These are phyloP conservation scores for Ceratobasidium sp. DNA, from an alignment of 1,284 basidiomycete species.

Conservation along the genomic window DNA sequence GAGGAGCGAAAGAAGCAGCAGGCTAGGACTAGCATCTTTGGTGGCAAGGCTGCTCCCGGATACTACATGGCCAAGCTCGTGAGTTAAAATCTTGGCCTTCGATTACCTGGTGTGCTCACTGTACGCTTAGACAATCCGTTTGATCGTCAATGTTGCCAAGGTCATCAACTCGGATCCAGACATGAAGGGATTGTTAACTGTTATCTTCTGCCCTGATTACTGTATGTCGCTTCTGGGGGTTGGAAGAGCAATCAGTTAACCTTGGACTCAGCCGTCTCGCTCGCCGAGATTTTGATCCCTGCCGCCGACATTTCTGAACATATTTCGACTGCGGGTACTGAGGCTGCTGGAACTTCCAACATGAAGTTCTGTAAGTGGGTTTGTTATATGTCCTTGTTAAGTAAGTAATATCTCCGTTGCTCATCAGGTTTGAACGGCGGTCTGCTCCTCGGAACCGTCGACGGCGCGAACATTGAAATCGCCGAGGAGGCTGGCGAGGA, in stretches of 20 bases:
- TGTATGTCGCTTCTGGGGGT: conserved; percentile 56
- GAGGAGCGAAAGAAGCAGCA: conserved; percentile 80
- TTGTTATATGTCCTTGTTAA: too few species aligned
- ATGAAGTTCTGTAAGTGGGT: conserved; percentile 69
- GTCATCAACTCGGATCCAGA: conserved; percentile 87
- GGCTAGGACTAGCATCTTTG: conserved; percentile 86
- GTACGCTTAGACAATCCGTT: conserved; percentile 80
- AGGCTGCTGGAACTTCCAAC: conserved; percentile 75
- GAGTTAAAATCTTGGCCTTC: conserved; percentile 36
- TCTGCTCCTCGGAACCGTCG: conserved; percentile 49
- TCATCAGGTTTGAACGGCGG: conserved; percentile 79
- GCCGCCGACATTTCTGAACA: conserved; percentile 91
- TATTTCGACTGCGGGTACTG: conserved; percentile 93
- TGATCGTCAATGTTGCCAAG: conserved; percentile 87
- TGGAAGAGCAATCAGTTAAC: too few species aligned
- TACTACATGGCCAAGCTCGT: conserved; percentile 78
- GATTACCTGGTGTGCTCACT: conserved; percentile 37
- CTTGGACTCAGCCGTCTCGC: conserved; percentile 58
- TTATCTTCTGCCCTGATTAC: conserved; percentile 85
- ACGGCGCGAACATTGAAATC: conserved; percentile 95
- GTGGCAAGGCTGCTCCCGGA: conserved; percentile 84
- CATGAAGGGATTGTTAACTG: conserved; percentile 78
- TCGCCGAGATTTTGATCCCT: conserved; percentile 90
- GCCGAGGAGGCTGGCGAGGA: conserved; percentile 84
- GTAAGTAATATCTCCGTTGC: too few species aligned